Evolutionary conservation across 2,329 filamentous ascomycete genomes (phyloP).

Genomic region (Thelonectria olida): DNA sequence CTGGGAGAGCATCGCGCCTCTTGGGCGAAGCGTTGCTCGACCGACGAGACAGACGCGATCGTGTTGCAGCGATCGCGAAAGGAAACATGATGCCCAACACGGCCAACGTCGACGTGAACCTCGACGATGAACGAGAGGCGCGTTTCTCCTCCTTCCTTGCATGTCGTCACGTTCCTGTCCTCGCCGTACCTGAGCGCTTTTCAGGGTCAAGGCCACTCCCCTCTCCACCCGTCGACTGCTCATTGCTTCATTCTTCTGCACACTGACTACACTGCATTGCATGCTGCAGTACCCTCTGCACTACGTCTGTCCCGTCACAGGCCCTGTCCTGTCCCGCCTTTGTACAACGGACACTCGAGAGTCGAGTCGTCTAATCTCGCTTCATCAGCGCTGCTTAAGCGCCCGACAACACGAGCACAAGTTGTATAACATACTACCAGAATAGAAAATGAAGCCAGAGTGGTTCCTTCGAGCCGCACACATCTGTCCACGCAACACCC

Average conservation of each 20-base stretch:
- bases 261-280: slow-evolving; percentile 1
- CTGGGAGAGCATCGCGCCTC: slow-evolving; percentile 5
- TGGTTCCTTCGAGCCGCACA: not conserved
- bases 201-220: slow-evolving; percentile 31
- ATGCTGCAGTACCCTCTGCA: slow-evolving; percentile 9
- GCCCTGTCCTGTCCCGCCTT: not conserved
- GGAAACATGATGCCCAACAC: not conserved
- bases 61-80: not conserved
- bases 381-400: not conserved
- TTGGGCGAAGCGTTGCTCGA: slow-evolving; percentile 17
- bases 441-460: slow-evolving; percentile 7
- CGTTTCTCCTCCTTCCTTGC: not conserved
- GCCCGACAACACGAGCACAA: not conserved
- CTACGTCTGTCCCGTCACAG: not conserved
- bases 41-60: slow-evolving; percentile 18
- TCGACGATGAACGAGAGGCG: no score
- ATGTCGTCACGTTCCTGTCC: no score
- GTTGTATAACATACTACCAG: not conserved
- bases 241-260: slow-evolving; percentile 7
- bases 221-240: slow-evolving; percentile 1
- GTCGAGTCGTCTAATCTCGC: not conserved
- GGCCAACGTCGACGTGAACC: not conserved
- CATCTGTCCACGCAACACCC: not conserved
- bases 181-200: not conserved
- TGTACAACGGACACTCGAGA: not conserved